phyloP scores from a whole-genome alignment of 2,329 filamentous ascomycete genomes.

The Colletotrichum cereale region DNA sequence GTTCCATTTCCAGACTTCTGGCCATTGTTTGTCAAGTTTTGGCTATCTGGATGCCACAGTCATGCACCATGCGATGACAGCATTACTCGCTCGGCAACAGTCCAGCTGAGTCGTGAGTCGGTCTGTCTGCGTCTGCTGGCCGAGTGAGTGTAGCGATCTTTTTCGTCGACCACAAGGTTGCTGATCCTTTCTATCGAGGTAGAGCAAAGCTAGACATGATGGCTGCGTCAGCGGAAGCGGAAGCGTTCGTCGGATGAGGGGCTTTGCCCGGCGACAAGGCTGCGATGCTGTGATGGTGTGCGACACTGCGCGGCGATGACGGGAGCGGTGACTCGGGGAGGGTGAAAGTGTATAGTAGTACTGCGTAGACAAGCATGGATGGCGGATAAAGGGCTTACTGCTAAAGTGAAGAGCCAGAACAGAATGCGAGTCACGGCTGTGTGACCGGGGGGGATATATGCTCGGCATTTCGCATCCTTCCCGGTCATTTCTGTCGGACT shows the following conservation, averaged over 20 bases:
- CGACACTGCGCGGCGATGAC: conserved; percentile 13
- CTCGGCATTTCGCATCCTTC: neutral
- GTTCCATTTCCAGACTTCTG: neutral
- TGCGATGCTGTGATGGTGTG: conserved; percentile 19
- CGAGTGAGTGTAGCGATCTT: neutral
- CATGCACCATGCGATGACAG: conserved; percentile 13
- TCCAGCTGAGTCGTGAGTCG: conserved; percentile 22
- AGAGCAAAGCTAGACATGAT: neutral
- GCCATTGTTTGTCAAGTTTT: conserved; percentile 3
- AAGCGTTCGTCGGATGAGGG: neutral
- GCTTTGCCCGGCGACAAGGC: conserved; percentile 3
- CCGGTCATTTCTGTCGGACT: neutral
- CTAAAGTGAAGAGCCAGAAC: too few relatives aligned
- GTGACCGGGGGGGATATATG: neutral
- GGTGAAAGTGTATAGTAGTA: too few relatives aligned
- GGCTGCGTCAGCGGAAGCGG: conserved; percentile 22
- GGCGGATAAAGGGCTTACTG: too few relatives aligned
- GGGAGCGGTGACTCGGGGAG: neutral
- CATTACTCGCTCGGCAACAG: neutral
- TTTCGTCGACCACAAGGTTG: conserved; percentile 12
- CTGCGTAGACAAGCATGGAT: too few relatives aligned
- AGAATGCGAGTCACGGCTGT: conserved; percentile 16
- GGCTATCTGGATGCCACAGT: neutral
- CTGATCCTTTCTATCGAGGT: conserved; percentile 9
- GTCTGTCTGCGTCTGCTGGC: conserved; percentile 3